phyloP scores from a whole-genome alignment of 2,329 filamentous ascomycete genomes.

The Colletotrichum simmondsii region DNA sequence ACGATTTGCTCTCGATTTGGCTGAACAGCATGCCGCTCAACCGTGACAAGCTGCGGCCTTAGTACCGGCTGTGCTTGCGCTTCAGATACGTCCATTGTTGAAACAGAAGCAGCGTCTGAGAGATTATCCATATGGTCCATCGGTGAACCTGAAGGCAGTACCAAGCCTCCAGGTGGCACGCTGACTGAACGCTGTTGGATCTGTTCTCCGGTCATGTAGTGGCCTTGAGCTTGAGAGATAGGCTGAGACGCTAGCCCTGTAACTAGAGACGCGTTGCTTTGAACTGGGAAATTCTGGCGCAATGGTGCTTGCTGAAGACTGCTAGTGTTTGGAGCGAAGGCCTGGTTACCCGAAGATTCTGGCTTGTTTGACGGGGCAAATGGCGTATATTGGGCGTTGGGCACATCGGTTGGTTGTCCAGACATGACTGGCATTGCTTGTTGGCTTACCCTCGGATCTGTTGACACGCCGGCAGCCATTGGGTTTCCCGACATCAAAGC shows the following conservation, averaged over 20 bases:
- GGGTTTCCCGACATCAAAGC: too few relatives aligned
- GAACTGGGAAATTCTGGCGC: not conserved
- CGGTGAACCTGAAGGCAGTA: not conserved
- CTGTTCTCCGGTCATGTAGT: not conserved
- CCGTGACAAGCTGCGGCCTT: constrained; percentile 35
- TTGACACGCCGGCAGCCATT: not conserved
- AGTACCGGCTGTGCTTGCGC: constrained; percentile 37
- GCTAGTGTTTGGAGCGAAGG: not conserved
- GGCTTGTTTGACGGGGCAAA: not conserved
- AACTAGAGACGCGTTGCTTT: not conserved
- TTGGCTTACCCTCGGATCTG: not conserved
- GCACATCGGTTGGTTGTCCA: too few relatives aligned
- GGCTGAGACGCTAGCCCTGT: not conserved
- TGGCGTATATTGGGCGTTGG: not conserved
- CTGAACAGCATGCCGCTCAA: not conserved
- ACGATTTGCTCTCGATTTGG: not conserved
- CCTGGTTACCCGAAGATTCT: not conserved
- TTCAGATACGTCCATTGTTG: constrained; percentile 38
- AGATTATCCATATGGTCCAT: constrained; percentile 11
- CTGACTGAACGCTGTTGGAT: not conserved
- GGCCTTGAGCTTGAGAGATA: not conserved
- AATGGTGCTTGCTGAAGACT: not conserved
- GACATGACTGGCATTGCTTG: not conserved
- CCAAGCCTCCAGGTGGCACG: not conserved
- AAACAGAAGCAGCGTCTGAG: constrained; percentile 37